A percentile compares a stretch with the other conserved stretches of the same genome.
These are phyloP conservation scores for Talaromyces thailandensis DNA, from an alignment of 495 filamentous ascomycete species.

Conservation along the genomic window DNA sequence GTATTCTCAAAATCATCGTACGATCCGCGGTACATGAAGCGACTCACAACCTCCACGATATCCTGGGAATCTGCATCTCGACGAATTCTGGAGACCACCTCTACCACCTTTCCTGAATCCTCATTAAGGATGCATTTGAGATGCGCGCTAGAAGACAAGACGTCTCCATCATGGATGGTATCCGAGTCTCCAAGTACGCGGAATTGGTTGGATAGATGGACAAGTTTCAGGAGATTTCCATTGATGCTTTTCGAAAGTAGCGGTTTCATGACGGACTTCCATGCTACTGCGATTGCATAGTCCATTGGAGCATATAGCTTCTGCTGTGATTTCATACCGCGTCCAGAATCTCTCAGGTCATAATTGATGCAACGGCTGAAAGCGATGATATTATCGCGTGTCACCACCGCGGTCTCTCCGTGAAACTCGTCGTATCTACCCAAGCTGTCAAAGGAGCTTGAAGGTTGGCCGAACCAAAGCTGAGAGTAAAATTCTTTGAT, in stretches of 20 bases:
- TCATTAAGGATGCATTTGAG: constrained; percentile 15
- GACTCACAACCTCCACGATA: constrained; percentile 17
- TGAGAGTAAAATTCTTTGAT: constrained; percentile 75
- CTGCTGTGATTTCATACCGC: constrained; percentile 84
- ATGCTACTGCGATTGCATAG: constrained; percentile 19
- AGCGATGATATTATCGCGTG: constrained; percentile 88
- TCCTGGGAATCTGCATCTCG: constrained; percentile 10
- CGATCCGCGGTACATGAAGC: constrained; percentile 18
- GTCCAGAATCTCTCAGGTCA: constrained; percentile 63
- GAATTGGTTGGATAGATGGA: constrained; percentile 23
- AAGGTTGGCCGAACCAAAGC: constrained; percentile 61
- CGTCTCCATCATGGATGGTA: constrained; percentile 19
- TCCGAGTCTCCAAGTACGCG: constrained; percentile 12
- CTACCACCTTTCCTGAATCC: constrained; percentile 16
- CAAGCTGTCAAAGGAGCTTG: constrained; percentile 64
- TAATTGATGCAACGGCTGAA: constrained; percentile 35
- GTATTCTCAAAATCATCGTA: constrained; percentile 6
- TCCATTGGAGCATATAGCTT: constrained; percentile 13
- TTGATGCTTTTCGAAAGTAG: constrained; percentile 13
- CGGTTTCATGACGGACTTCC: constrained; percentile 22
- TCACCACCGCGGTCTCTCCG: constrained; percentile 58
- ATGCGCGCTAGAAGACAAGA: constrained; percentile 10
- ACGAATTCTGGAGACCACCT: constrained; percentile 17
- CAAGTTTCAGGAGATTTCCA: constrained; percentile 23
- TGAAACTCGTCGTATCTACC: constrained; percentile 69